Conservation (phyloP, 106 monocot genomes). For the Allium fistulosum region DNA sequence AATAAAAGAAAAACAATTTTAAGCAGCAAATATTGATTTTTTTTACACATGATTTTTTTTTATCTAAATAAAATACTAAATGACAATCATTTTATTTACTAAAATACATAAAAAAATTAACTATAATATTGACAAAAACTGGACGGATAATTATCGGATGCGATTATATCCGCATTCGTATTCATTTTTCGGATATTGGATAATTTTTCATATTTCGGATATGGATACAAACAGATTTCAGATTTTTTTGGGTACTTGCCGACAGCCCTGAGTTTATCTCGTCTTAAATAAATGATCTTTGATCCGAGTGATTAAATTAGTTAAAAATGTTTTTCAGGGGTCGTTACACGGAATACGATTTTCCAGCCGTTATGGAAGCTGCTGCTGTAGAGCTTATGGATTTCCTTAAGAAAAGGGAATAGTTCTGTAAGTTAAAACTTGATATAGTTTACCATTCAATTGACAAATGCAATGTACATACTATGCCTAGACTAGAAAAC, state of each 20-base stretch:
- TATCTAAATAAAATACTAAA: no score
- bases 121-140: background rate
- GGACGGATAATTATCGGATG: background rate
- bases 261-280: background rate
- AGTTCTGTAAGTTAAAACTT: background rate
- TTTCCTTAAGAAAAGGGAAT: slow-evolving; percentile 28
- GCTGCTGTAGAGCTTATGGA: slow-evolving; percentile 73
- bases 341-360: slow-evolving; percentile 64
- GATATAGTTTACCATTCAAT: no score
- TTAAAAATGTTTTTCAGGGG: slow-evolving; percentile 51
- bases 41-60: no score
- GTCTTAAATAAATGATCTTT: background rate
- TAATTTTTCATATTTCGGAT: background rate
- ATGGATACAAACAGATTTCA: no score
- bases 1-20: no score
- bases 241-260: no score
- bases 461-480: no score
- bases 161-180: background rate
- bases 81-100: no score
- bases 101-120: background rate
- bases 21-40: no score
- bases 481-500: no score
- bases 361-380: slow-evolving; percentile 77
- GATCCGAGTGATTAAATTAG: background rate
- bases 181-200: background rate